These are phyloP conservation scores for Sporothrix schenckii DNA, from an alignment of 2,329 filamentous ascomycete species.

Conservation along the genomic window DNA sequence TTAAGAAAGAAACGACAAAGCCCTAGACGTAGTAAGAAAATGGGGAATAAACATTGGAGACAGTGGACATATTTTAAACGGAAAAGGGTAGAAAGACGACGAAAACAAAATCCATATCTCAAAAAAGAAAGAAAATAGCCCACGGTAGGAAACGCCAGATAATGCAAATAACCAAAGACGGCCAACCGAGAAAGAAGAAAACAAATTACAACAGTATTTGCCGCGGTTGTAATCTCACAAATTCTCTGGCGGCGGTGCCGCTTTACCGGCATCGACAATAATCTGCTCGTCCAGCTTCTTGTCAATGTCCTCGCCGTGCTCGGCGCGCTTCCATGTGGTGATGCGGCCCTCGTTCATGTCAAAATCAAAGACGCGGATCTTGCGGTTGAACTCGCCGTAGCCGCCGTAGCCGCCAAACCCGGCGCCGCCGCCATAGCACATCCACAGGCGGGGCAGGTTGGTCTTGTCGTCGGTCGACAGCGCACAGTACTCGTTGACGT, in stretches of 20 bases:
- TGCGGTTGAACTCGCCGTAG: conserved; percentile 81
- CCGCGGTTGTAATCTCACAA: conserved; percentile 27
- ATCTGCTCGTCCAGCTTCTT: conserved; percentile 63
- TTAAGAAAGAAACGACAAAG: not conserved
- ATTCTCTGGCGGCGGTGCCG: conserved; percentile 44
- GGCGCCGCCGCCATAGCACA: conserved; percentile 93
- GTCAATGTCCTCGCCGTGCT: conserved; percentile 59
- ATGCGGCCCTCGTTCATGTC: conserved; percentile 90
- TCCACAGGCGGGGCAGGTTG: conserved; percentile 76
- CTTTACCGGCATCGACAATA: conserved; percentile 64
- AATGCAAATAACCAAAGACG: conserved; percentile 27
- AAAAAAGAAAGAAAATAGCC: not conserved
- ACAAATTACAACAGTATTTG: not conserved
- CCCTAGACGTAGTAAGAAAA: not conserved
- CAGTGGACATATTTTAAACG: not conserved
- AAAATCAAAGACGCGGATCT: conserved; percentile 86
- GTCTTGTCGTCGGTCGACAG: conserved; percentile 59
- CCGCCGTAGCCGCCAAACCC: conserved; percentile 96
- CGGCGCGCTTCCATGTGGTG: conserved; percentile 87
- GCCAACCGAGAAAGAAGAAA: not conserved
- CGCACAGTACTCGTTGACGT: conserved; percentile 95
- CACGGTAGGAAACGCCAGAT: conserved; percentile 30
- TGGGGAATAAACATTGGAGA: conserved; percentile 10
- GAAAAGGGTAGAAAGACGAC: not conserved
- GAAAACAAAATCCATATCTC: not conserved